Conservation (phyloP, 176 grass and related monocot species). For the Urochloa ruziziensis region DNA sequence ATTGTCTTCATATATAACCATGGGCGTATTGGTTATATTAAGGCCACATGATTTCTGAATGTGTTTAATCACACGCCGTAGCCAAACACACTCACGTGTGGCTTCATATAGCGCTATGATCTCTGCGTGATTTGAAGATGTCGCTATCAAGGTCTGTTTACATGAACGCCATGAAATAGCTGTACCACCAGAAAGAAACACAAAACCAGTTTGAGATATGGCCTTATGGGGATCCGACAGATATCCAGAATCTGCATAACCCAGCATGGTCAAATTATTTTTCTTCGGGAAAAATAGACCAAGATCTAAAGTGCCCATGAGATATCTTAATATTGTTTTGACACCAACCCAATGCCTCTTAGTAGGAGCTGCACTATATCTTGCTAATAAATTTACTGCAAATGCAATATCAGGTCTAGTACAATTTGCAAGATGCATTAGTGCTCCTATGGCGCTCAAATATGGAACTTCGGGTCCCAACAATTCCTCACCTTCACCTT, state of each 20-base stretch:
- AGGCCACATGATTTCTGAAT: neutral
- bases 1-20: neutral
- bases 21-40: neutral
- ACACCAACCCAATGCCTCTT: neutral
- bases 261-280: neutral
- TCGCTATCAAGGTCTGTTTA: neutral
- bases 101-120: neutral
- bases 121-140: neutral
- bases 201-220: neutral
- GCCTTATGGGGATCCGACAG: neutral
- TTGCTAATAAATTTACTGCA: neutral
- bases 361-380: neutral
- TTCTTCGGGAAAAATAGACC: neutral
- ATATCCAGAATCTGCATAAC: neutral
- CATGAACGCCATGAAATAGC: neutral
- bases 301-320: neutral
- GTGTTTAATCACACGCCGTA: neutral
- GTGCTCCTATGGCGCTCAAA: neutral
- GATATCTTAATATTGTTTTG: neutral
- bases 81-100: neutral
- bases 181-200: neutral
- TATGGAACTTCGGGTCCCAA: neutral
- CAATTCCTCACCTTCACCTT: neutral
- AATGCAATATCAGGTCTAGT: neutral
- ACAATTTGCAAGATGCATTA: neutral